Evolutionary conservation across 345 rosid species (phyloP).

Genomic region (Eucalyptus rudis): DNA sequence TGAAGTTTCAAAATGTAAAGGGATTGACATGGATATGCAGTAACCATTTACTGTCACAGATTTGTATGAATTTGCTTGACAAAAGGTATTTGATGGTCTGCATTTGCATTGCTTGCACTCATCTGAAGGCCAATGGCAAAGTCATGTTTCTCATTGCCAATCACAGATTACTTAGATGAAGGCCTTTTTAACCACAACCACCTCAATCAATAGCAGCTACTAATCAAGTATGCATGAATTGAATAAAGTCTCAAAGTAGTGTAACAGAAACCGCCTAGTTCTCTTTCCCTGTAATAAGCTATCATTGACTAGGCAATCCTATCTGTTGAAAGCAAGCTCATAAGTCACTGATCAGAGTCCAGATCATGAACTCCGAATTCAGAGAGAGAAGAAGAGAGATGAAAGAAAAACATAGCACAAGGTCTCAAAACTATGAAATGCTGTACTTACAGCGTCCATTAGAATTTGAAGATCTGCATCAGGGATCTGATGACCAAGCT

Average conservation of each 20-base stretch:
- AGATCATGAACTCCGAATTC: background rate
- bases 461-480: constrained; percentile 83
- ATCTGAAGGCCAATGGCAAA: background rate
- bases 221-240: background rate
- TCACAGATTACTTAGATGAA: background rate
- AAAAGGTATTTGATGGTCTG: background rate
- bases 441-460: constrained; percentile 83
- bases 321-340: background rate
- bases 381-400: background rate
- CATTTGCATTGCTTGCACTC: background rate
- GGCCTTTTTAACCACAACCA: background rate
- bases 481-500: constrained; percentile 65
- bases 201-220: background rate
- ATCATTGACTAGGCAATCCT: background rate
- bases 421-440: background rate
- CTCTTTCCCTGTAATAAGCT: background rate
- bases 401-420: background rate
- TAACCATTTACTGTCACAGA: background rate
- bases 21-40: background rate
- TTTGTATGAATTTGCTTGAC: background rate
- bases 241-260: background rate
- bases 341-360: background rate
- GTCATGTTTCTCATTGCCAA: background rate
- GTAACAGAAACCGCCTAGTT: background rate
- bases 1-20: background rate